Conservation (phyloP, 805 yeast genomes). For the Huiozyma sinensis region DNA sequence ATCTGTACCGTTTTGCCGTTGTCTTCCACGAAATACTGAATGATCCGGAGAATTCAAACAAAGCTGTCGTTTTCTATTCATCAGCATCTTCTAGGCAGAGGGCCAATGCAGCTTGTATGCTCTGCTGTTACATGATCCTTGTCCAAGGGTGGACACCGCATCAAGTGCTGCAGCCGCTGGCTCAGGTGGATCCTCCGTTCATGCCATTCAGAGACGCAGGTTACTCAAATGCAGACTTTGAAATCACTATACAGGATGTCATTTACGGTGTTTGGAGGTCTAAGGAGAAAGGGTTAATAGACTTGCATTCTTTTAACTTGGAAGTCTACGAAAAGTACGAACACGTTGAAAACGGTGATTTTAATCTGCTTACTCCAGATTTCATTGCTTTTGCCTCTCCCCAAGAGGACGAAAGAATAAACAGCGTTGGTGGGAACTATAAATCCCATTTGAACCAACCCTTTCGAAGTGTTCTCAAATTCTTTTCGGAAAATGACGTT, state of each 20-base stretch:
- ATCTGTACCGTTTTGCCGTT: conserved; percentile 89
- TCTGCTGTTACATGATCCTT: conserved; percentile 88
- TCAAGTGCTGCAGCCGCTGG: conserved; percentile 87
- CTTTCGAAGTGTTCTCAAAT: conserved; percentile 70
- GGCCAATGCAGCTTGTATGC: conserved; percentile 87
- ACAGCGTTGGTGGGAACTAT: conserved; percentile 7
- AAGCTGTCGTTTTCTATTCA: conserved; percentile 86
- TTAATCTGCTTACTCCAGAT: conserved; percentile 82
- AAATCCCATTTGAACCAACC: conserved; percentile 48
- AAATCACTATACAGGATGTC: conserved; percentile 84
- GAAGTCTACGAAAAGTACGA: conserved; percentile 94
- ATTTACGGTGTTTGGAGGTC: conserved; percentile 98
- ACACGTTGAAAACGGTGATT: conserved; percentile 94
- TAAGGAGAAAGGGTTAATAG: conserved; percentile 81
- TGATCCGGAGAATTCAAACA: conserved; percentile 71
- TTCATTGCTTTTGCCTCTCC: conserved; percentile 98
- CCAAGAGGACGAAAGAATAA: conserved; percentile 44
- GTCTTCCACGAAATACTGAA: conserved; percentile 84
- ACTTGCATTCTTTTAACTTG: conserved; percentile 73
- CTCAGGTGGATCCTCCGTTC: conserved; percentile 86
- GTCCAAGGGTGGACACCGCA: conserved; percentile 98
- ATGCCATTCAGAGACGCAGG: conserved; percentile 97
- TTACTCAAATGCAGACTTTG: conserved; percentile 89
- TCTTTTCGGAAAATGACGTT: conserved; percentile 62
- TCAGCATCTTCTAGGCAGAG: conserved; percentile 70